Evolutionary conservation across 768 basidiomycete genomes (phyloP).

Genomic region (Rubroboletus pulcherrimus): DNA sequence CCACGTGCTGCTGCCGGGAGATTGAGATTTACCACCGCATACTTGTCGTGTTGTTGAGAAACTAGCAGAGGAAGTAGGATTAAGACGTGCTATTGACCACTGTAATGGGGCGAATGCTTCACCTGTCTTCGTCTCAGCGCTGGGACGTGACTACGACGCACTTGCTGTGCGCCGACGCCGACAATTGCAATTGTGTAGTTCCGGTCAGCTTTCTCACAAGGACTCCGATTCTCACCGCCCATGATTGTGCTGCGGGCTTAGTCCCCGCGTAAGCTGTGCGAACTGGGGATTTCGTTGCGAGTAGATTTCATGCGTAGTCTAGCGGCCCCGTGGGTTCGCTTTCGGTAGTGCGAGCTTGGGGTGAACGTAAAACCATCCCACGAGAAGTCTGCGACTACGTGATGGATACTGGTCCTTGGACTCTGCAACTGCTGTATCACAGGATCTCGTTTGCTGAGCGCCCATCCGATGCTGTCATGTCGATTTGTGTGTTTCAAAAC

Average conservation of each 20-base stretch:
- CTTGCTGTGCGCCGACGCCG: conserved; percentile 21
- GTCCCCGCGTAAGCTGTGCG: conserved; percentile 25
- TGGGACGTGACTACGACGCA: not conserved
- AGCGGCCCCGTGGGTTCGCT: not conserved
- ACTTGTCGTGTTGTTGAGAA: conserved; percentile 16
- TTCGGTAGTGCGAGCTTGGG: not conserved
- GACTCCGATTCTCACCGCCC: conserved; percentile 22
- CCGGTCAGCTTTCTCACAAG: conserved; percentile 19
- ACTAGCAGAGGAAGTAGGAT: not conserved
- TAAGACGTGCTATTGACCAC: not conserved
- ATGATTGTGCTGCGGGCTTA: conserved; percentile 15
- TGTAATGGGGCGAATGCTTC: not conserved
- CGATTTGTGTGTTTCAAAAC: conserved; percentile 11
- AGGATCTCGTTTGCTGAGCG: not conserved
- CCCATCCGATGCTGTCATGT: conserved; percentile 1
- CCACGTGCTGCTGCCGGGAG: conserved; percentile 17
- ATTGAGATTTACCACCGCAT: conserved; percentile 12
- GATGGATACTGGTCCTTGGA: not conserved
- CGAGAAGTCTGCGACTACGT: not conserved
- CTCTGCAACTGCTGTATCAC: not conserved
- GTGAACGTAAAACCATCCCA: not conserved
- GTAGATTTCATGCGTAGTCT: not conserved
- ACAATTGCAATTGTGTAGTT: conserved; percentile 10
- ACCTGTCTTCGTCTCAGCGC: not conserved
- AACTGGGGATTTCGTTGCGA: not conserved